Evolutionary conservation across 2,329 filamentous ascomycete species (phyloP), one percentile per base, ranked within the genome.

Genomic region (Aulographum hederae): DNA sequence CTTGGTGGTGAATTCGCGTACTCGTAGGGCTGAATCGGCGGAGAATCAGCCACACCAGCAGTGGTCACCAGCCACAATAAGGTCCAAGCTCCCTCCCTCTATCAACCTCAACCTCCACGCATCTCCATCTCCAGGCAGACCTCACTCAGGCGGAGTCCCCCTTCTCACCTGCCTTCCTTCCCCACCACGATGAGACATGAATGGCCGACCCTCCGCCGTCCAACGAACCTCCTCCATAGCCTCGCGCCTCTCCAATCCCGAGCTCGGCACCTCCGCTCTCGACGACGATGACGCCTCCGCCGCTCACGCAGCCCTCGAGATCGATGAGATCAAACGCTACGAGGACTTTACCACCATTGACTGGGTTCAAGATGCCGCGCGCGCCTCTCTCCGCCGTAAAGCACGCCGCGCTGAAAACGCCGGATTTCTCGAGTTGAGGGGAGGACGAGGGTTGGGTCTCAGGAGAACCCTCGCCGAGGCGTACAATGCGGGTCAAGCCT

Each of bases 291-390:
- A 61, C 30, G 56, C 61, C 8, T 62, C 61, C 18, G 70, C 65
- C 34, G 70, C 79, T 45, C 69, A 75, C 38, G 71, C 76, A 39
- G 81, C 92, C 41, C 78, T 84, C 38, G 85, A 95, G 48, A 93
- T 98, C 48, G 85, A 79, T 17, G 78, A 94, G 61, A 95, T 98
- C 51, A 94, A 94, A 59, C 71, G 86, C 58, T 98, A 98, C 58
- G 89, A 93, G 67, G 89, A 98, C 57, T 98, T 98, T 51, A 93
- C 85, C 4, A 98, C 89, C 1, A 89, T 89, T 70, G 89, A 98
- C 56, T 98, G 89, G 89, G 86, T 98, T 1, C 86, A 98, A 53
- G 89, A 98, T 67, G 85, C 86, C 8, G 78, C 84, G 20, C 77
- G 85, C 40, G 89, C 94, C 52, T 81, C 92, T 50, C 62, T 80